Evolutionary conservation across 1,139 yeast genomes (phyloP), one percentile per base, ranked within the genome.

Genomic region (Yamadazyma mexicana): DNA sequence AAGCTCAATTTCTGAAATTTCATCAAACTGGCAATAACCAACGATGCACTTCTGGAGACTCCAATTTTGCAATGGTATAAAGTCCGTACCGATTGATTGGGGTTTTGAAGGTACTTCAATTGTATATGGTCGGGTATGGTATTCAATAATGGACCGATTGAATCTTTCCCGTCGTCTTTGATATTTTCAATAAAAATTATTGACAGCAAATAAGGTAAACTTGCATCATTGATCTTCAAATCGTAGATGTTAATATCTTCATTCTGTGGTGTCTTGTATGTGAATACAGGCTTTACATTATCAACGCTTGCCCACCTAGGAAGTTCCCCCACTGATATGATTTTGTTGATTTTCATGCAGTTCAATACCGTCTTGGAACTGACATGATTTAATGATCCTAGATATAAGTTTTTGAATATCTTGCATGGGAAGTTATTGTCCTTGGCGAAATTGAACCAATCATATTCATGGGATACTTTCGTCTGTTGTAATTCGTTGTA

Each of bases 41-140:
- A 85, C 0, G 95, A 82, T 0, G 96, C 97, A 17, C 94, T 84
- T 40, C 97, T 69, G 0, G 95, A 87, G 4, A 89, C 97, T 1
- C 97, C 97, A 40, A 87, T 95, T 54, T 88, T 82, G 57, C 97
- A 89, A 58, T 89, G 96, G 14, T 87, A 88, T 40, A 89, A 64
- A 0, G 87, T 82, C 29, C 79, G 33, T 72, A 77, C 23, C 52
- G 57, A 38, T 23, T 45, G 44, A 10, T 44, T 35, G 2, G 60
- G 59, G 27, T 58, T 51, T 14, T 56, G 53, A 25, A 69, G 49
- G 25, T 67, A 43, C 35, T 62, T 63, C 11, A 55, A 50, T 41
- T 65, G 72, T 18, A 69, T 52, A 10, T 47, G 49, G 12, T 51
- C 51, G 0, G 74, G 75, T 33, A 67, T 54, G 17, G 55, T 58